Evolutionary conservation across 306 rosid genomes (phyloP), one percentile per base, ranked within the genome.

Genomic region (Rubus idaeus): DNA sequence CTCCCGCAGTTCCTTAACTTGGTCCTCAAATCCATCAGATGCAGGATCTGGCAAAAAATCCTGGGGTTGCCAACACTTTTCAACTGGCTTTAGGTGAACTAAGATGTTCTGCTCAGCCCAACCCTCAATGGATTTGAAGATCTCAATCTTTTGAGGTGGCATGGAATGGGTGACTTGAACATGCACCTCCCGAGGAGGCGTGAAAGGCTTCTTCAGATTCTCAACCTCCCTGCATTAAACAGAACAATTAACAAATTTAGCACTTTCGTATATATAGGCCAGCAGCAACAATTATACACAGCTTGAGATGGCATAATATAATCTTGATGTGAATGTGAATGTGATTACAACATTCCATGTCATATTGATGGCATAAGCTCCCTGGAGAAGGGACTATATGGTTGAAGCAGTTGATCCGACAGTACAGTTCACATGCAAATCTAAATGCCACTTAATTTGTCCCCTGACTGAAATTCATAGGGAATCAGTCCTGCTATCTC

Each of bases 51-150:
- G 98, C 58, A 93, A 82, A 76, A 88, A 91, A 80, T 93, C 98
- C 79, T 88, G 96, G 77, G 98, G 93, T 83, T 93, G 98, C 98
- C 98, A 93, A 41, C 98, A 91, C 81, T 91, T 93, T 70, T 93
- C 96, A 20, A 93, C 96, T 0, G 91, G 96, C 81, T 93, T 93
- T 75, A 93, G 87, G 81, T 85, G 95, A 83, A 73, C 56, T 84
- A 93, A 84, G 81, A 91, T 73, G 88, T 88, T 93, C 53, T 89
- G 21, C 69, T 91, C 89, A 73, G 98, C 98, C 98, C 98, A 93
- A 80, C 70, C 87, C 83, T 93, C 98, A 30, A 93, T 37, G 44
- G 96, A 93, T 75, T 89, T 91, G 84, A 93, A 93, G 64, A 93
- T 89, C 84, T 91, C 96, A 68, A 93, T 91, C 88, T 93, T 93